phyloP scores from a whole-genome alignment of 1,284 basidiomycete species.

The Cystobasidium pallidum region DNA sequence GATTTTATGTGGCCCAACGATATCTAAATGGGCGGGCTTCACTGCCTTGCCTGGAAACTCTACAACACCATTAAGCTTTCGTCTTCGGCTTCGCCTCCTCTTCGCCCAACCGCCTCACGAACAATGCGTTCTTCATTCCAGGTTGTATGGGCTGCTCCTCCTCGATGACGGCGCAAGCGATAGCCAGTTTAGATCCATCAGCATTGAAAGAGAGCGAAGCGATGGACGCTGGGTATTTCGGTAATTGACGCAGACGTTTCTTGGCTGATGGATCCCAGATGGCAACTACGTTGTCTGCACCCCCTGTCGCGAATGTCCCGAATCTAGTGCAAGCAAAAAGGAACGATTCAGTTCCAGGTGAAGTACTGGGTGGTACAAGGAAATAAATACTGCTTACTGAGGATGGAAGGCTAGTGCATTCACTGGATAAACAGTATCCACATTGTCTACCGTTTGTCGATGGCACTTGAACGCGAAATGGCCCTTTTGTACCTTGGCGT shows the following conservation, averaged over 20 bases:
- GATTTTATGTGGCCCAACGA: too few species aligned
- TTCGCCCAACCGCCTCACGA: conserved; percentile 57
- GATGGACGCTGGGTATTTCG: conserved; percentile 72
- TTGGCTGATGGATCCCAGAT: conserved; percentile 98
- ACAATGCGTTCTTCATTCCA: conserved; percentile 55
- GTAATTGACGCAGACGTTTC: conserved; percentile 87
- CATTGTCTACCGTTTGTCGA: conserved; percentile 80
- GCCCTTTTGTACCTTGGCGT: conserved; percentile 69
- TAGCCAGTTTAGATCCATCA: conserved; percentile 77
- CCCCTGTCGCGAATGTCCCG: conserved; percentile 92
- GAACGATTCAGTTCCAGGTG: conserved; percentile 6
- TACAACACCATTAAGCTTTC: conserved; percentile 43
- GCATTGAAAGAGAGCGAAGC: conserved; percentile 77
- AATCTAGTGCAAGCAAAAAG: conserved; percentile 61
- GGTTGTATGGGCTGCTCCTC: conserved; percentile 68
- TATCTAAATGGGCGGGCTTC: too few species aligned
- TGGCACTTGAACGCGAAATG: conserved; percentile 99
- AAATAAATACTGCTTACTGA: conserved; percentile 60
- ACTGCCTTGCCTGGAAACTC: too few species aligned
- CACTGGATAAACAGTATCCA: conserved; percentile 99
- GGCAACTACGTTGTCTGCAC: conserved; percentile 86
- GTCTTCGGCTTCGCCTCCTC: conserved; percentile 57
- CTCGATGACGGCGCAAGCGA: conserved; percentile 82
- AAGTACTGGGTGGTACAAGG: neutral
- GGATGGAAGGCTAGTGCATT: conserved; percentile 95